Conservation (phyloP, 2,329 filamentous ascomycete genomes). For the Aspergillus hiratsukae region DNA sequence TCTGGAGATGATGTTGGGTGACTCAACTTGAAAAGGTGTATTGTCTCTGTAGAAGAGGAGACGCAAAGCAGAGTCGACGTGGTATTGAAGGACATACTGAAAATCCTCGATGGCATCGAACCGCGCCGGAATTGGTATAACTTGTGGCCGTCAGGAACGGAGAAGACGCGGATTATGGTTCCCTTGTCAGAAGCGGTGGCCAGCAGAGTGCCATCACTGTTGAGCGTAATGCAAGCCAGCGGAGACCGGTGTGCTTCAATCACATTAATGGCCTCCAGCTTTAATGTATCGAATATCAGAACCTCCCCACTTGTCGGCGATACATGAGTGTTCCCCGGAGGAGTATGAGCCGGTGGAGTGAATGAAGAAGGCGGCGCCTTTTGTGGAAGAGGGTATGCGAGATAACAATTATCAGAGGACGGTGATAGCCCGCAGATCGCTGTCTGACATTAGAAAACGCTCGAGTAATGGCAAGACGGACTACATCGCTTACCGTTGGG, state of each 20-base stretch:
- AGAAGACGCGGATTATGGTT: constrained; percentile 95
- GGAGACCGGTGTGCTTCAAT: constrained; percentile 93
- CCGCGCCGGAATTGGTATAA: constrained; percentile 93
- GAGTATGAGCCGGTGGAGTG: constrained; percentile 71
- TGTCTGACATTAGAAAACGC: constrained; percentile 23
- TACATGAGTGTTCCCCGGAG: constrained; percentile 68
- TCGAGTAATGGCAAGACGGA: not conserved
- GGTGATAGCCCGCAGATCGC: constrained; percentile 91
- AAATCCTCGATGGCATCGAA: constrained; percentile 92
- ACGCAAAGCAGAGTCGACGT: constrained; percentile 90
- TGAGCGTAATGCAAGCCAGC: constrained; percentile 83
- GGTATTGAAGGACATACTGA: constrained; percentile 98
- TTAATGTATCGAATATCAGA: constrained; percentile 83
- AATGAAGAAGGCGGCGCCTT: constrained; percentile 52
- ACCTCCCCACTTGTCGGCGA: constrained; percentile 87
- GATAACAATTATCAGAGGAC: constrained; percentile 91
- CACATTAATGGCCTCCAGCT: constrained; percentile 88
- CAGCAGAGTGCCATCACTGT: constrained; percentile 84
- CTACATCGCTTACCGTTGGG: constrained; percentile 55
- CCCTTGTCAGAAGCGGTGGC: constrained; percentile 96
- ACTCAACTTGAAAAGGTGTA: constrained; percentile 87
- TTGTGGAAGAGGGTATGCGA: constrained; percentile 84
- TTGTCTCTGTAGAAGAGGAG: constrained; percentile 91
- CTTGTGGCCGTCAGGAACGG: constrained; percentile 83
- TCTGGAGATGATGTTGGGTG: constrained; percentile 32